These are phyloP conservation scores for Cerrena zonata DNA, from an alignment of 1,284 basidiomycete genomes.

Conservation along the genomic window DNA sequence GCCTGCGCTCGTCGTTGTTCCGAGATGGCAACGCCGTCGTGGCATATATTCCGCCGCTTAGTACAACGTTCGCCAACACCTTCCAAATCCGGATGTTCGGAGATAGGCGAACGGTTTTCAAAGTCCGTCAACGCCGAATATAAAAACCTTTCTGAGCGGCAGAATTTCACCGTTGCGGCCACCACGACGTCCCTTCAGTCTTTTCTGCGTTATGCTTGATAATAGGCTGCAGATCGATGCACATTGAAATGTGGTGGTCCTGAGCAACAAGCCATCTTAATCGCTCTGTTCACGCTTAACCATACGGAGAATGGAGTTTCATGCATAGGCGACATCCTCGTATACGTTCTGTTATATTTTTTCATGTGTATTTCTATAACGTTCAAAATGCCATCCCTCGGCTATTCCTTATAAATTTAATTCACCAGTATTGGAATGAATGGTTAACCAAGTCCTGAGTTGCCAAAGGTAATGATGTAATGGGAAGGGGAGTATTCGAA, in stretches of 20 bases:
- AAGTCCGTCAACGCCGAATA: not conserved
- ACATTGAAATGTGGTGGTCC: constrained; percentile 38
- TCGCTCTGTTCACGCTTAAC: constrained; percentile 64
- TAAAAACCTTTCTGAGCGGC: not conserved
- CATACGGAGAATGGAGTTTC: constrained; percentile 74
- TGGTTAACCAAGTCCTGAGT: too few relatives aligned
- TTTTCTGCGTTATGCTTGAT: constrained; percentile 55
- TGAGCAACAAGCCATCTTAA: constrained; percentile 64
- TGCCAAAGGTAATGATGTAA: too few relatives aligned
- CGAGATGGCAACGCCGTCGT: not conserved
- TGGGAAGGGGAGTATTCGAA: too few relatives aligned
- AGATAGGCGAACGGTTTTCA: not conserved
- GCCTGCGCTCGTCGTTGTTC: not conserved
- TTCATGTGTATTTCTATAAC: too few relatives aligned
- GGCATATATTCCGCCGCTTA: not conserved
- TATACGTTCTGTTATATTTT: not conserved
- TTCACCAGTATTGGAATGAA: too few relatives aligned
- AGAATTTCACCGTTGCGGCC: constrained; percentile 31
- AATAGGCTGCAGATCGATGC: constrained; percentile 39
- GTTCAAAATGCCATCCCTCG: too few relatives aligned
- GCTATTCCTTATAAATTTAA: too few relatives aligned
- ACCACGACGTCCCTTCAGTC: constrained; percentile 42
- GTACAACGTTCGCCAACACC: not conserved
- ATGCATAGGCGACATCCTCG: constrained; percentile 66
- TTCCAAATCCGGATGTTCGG: not conserved